Base-by-base conservation (phyloP, 2,329 filamentous ascomycete species). In the Xylariomycetidae sp. region DNA sequence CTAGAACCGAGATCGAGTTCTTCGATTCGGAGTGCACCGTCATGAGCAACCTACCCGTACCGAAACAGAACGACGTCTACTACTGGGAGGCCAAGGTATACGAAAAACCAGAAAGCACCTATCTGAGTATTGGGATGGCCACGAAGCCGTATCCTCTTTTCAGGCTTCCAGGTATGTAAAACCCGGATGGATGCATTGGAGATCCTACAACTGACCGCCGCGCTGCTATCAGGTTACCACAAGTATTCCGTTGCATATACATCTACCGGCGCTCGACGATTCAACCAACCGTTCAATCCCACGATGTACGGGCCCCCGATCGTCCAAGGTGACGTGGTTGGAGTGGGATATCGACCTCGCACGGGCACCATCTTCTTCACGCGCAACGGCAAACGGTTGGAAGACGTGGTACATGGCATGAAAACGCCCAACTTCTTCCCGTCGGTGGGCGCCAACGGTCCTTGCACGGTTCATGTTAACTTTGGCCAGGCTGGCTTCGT, bases 41-140 rank as follows among this genome's bases (percentile, higher is more conserved):
- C 42, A 87, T 95, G 68, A 93, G 85, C 68, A 98, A 98, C 53
- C 64, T 98, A 25, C 92, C 92, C 1, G 87, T 98, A 6, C 92
- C 92, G 10, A 98, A 98, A 56, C 92, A 98, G 57, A 98, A 98
- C 55, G 92, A 98, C 54, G 90, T 96, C 9, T 98, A 98, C 61
- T 98, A 98, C 62, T 98, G 92, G 92, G 92, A 98, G 61, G 85
- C 89, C 35, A 98, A 98, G 68, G 83, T 98, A 33, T 98, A 93
- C 63, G 92, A 98, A 42, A 96, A 96, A 64, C 88, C 92, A 4
- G 92, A 96, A 43, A 78, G 68, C 38, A 94, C 87, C 0, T 66
- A 87, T 46, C 74, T 98, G 42, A 89, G 85, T 55, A 88, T 98
- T 49, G 92, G 92, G 47, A 85, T 98, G 70, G 85, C 85, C 28